phyloP scores from a whole-genome alignment of 441 rosid genomes.

The Gossypium aridum region DNA sequence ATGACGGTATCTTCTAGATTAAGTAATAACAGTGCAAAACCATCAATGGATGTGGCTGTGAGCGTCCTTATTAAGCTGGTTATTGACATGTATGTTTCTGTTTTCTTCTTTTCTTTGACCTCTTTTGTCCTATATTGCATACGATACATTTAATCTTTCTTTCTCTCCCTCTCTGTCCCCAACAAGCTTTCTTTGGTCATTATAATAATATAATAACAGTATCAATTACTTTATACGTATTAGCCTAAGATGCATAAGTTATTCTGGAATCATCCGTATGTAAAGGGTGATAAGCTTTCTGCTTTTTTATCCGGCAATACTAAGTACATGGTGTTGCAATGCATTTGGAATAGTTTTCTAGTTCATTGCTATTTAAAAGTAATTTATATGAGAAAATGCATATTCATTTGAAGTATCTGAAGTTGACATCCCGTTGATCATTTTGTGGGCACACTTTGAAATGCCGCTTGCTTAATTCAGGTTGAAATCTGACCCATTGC shows the following conservation, averaged over 20 bases:
- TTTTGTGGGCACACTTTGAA: not conserved
- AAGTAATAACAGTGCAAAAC: conserved; percentile 72
- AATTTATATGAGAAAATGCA: not conserved
- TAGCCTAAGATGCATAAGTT: conserved; percentile 1
- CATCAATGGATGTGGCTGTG: conserved; percentile 92
- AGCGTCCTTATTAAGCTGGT: conserved; percentile 97
- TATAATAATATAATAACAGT: not conserved
- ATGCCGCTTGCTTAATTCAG: too few relatives aligned
- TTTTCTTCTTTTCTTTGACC: conserved; percentile 7
- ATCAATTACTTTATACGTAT: not conserved
- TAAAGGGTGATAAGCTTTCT: not conserved
- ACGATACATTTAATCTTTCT: conserved; percentile 1
- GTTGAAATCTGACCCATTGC: not conserved
- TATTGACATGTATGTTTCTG: conserved; percentile 82
- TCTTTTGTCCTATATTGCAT: conserved; percentile 9
- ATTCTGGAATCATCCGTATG: not conserved
- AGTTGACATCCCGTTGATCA: not conserved
- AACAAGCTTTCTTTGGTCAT: too few relatives aligned
- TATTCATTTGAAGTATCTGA: not conserved
- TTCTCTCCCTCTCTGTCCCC: too few relatives aligned
- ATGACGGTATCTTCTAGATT: conserved; percentile 75
- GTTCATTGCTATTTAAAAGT: not conserved
- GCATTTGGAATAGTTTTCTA: not conserved
- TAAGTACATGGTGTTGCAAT: not conserved
- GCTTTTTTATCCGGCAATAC: not conserved